These are phyloP conservation scores for Novakomyces olei DNA, from an alignment of 805 yeast species.

Conservation along the genomic window DNA sequence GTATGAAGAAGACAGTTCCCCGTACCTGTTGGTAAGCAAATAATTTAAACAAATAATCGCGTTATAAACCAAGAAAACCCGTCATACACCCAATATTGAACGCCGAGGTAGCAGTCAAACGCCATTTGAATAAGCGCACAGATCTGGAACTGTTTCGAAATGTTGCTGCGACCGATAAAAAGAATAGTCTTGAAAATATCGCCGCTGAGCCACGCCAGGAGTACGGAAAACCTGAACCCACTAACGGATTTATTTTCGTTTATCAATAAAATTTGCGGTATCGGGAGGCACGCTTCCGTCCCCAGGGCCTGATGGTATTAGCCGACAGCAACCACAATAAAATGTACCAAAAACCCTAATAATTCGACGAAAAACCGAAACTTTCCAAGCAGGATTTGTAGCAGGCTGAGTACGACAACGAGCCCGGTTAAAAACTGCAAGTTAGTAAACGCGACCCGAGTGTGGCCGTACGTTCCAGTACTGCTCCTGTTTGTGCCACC, in stretches of 20 bases:
- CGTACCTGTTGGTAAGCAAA: too few species aligned
- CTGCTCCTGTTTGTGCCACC: neutral
- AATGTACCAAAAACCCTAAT: conserved; percentile 6
- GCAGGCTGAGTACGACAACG: conserved; percentile 1
- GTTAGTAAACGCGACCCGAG: neutral
- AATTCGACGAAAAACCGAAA: conserved; percentile 3
- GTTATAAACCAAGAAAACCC: too few species aligned
- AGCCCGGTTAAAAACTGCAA: conserved; percentile 5
- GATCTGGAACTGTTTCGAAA: conserved; percentile 42
- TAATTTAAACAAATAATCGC: too few species aligned
- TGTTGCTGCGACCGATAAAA: conserved; percentile 20
- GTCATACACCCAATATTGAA: too few species aligned
- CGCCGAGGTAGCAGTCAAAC: too few species aligned
- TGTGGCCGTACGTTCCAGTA: neutral
- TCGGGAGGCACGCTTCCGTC: conserved; percentile 19
- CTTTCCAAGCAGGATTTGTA: conserved; percentile 6
- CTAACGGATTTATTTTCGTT: conserved; percentile 57
- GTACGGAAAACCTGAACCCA: conserved; percentile 51
- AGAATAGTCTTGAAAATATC: conserved; percentile 58
- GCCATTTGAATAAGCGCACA: conserved; percentile 51
- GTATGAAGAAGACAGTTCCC: too few species aligned
- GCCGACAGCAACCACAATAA: too few species aligned
- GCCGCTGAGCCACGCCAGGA: conserved; percentile 78
- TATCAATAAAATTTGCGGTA: conserved; percentile 40
- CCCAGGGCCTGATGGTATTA: too few species aligned